Base-by-base conservation (phyloP, 768 basidiomycete species). In the Arthromyces matolae region DNA sequence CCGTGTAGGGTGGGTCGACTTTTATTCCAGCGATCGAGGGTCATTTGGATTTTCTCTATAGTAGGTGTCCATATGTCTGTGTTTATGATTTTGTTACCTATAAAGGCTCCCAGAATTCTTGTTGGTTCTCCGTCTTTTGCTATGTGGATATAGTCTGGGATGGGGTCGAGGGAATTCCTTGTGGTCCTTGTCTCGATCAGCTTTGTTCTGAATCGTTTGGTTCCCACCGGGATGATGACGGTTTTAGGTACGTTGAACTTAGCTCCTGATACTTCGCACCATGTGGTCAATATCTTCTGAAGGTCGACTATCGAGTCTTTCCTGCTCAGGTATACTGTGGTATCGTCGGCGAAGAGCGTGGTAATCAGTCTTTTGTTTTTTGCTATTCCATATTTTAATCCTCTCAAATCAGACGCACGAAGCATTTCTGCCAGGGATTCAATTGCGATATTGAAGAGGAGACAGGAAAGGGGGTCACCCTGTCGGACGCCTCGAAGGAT, bases 161-260 rank as follows among this genome's bases (percentile, higher is more conserved):
- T 43, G 5, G 18, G 3, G 19, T 33, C 52, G 55, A 16, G 1
- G 8, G 32, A 18, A 16, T 22, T 5, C 39, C 42, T 23, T 51
- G 20, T 40, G 2, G 45, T 47, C 24, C 58, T 42, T 16, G 8
- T 28, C 8, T 37, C 29, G 3, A 44, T 19, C 1, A 61, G 44
- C 3, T 8, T 4, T 18, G 47, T 20, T 22, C 67, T 42, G 53
- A 55, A 64, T 13, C 49, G 44, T 3, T 22, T 24, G 4, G 49
- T 20, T 2, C 73, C 71, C 0, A 72, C 56, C 0, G 70, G 72
- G 3, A 75, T 59, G 2, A 71, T 49, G 22, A 64, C 62, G 0
- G 75, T 76, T 52, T 78, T 78, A 0, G 47, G 36, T 0, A 59
- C 49, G 44, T 76, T 78, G 53, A 76, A 77, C 34, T 67, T 70